Evolutionary conservation across 192 early-diverging fungal genomes (phyloP), one percentile per base, ranked within the genome.

Genomic region (Coemansia sp.): DNA sequence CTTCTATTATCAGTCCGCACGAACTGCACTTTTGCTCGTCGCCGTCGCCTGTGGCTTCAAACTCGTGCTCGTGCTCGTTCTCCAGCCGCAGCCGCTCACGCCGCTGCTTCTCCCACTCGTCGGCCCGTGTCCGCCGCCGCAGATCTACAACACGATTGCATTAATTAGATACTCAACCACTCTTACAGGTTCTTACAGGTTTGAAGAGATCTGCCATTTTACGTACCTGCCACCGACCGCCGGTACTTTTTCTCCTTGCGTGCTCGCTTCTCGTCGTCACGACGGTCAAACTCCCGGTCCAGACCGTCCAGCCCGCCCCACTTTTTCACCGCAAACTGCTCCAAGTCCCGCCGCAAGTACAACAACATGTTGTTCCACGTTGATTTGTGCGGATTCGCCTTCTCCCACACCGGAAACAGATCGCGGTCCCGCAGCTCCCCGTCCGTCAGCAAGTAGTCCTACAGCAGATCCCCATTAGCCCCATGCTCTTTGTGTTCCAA

Each of bases 291-390:
- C 74, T 97, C 95, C 23, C 77, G 65, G 78, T 99, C 97, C 22
- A 99, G 77, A 5, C 73, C 87, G 59, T 96, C 92, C 12, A 89
- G 75, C 8, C 88, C 80, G 16, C 92, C 93, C 95, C 95, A 99
- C 68, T 98, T 98, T 47, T 92, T 86, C 57, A 91, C 86, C 6
- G 96, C 95, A 83, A 93, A 99, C n/a, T 69, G 80, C 71, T 99
- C 97, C 4, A 98, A 87, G 69, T 93, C 90, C 61, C 82, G 80
- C 14, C 95, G 84, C 17, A 96, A 80, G 61, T 93, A 98, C 17
- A 98, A 78, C 72, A 94, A 87, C 97, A 99, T 99, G 77, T 94
- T 94, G 80, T 93, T 93, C 88, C 94, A 99, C 2, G 93, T 95
- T 0, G 91, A 86, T 64, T 97, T 97, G 65, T 91, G 92, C 25